phyloP scores from a whole-genome alignment of 768 basidiomycete species.

The Auriscalpium orientale region DNA sequence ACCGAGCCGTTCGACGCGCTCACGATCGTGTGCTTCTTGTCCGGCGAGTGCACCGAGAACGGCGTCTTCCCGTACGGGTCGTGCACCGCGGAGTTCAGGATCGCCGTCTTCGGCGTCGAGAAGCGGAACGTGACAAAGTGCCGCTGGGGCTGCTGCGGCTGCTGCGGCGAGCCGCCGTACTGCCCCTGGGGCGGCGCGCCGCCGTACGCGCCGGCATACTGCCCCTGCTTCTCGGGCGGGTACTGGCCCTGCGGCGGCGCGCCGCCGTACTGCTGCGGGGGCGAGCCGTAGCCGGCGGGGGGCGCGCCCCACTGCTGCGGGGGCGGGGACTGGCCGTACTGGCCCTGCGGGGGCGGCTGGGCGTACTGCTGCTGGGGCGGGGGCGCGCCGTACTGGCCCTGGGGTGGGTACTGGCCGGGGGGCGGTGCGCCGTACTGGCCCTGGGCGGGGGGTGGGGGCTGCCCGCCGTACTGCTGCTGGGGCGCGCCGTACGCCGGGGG shows the following conservation, averaged over 20 bases:
- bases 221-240: neutral
- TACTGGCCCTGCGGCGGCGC: neutral
- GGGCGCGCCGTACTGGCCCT: neutral
- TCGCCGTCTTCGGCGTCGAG: neutral
- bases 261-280: neutral
- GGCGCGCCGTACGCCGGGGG: neutral
- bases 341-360: neutral
- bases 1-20: neutral
- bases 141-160: neutral
- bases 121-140: constrained; percentile 2
- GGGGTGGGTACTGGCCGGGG: neutral
- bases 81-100: constrained; percentile 3
- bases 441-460: neutral
- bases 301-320: constrained; percentile 1
- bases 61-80: constrained; percentile 5
- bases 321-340: neutral
- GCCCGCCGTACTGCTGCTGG: neutral
- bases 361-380: neutral
- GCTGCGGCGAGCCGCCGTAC: neutral
- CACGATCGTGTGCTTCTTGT: constrained; percentile 5
- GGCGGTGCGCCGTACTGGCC: neutral
- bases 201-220: neutral
- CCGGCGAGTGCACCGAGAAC: constrained; percentile 1
- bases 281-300: neutral
- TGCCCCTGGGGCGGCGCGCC: neutral